Base-by-base conservation (phyloP, 2,329 filamentous ascomycete species). In the Cordyceps cateniannulata region DNA sequence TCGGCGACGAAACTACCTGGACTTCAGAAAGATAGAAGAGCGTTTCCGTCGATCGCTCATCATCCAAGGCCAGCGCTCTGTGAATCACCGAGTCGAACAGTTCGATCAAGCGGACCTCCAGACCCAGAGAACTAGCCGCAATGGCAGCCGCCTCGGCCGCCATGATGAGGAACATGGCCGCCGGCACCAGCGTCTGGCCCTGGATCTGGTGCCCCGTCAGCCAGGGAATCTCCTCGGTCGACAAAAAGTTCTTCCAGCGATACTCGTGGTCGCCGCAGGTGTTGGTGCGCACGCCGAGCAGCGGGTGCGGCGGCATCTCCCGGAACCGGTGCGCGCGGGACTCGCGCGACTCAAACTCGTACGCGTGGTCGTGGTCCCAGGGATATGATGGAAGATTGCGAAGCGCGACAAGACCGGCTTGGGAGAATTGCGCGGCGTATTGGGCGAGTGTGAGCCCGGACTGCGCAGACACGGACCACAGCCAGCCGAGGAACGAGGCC, bases 121-220 rank as follows among this genome's bases (percentile, higher is more conserved):
- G n/a, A n/a, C 52, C 52, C 18, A 45, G 16, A 6, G 52, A 42
- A 9, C 5, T 25, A 1, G 52, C 52, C 20, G 52, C 52, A 3
- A 45, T 45, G 20, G 25, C 24, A 3, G 52, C 52, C 24, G 57
- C 57, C 49, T 59, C 63, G 12, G 63, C 29, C 6, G 62, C 65
- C 54, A 75, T 67, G 20, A 71, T 67, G 1, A 70, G 65, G 20
- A 68, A 66, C 40, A 73, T 74, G 9, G 70, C 68, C 7, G 71
- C 73, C 48, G 76, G 72, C 52, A 74, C 74, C 63, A 78, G 71
- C 59, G 71, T 72, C 55, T 77, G 71, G 64, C 73, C 77, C 62
- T 77, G 74, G 69, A 78, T 74, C 38, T 67, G 59, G 67, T 79
- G 77, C 59, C 76, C 75, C 47, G 73, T 66, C 8, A 76, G 74